Conservation (phyloP, 176 grass and related monocot genomes). For the Dactylis glomerata region DNA sequence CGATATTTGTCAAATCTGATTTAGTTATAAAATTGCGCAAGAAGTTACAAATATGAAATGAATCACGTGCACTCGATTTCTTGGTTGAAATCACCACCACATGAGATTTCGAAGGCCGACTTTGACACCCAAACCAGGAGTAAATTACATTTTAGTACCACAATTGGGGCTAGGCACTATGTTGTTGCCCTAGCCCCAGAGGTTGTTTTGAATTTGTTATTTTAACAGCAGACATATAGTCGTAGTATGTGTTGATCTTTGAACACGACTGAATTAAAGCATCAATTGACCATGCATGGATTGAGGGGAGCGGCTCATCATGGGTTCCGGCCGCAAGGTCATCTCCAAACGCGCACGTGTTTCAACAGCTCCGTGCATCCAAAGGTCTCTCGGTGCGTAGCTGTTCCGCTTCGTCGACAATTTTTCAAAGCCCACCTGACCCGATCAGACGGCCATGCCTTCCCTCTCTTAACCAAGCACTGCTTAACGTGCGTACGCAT, state of each 20-base stretch:
- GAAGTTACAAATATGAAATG: no score
- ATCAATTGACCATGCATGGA: not conserved
- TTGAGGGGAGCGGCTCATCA: not conserved
- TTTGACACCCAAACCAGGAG: not conserved
- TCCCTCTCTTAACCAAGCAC: not conserved
- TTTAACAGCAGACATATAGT: not conserved
- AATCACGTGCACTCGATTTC: no score
- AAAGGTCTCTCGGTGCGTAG: not conserved
- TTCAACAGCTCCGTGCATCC: not conserved
- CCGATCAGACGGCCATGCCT: conserved; percentile 25
- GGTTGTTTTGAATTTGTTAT: not conserved
- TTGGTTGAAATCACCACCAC: no score
- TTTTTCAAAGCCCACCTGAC: conserved; percentile 39
- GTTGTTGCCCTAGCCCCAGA: no score
- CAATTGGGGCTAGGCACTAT: no score
- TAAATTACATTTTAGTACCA: no score
- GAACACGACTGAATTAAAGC: not conserved
- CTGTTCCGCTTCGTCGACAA: not conserved
- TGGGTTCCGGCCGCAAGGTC: not conserved
- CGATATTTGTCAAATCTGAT: no score
- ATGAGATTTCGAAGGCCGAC: no score
- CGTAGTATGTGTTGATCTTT: not conserved
- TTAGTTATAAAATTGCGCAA: no score
- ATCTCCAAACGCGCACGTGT: conserved; percentile 22
- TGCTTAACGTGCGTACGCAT: conserved; percentile 22